phyloP scores from a whole-genome alignment of 2,329 filamentous ascomycete species.

The Penicillium sp. region DNA sequence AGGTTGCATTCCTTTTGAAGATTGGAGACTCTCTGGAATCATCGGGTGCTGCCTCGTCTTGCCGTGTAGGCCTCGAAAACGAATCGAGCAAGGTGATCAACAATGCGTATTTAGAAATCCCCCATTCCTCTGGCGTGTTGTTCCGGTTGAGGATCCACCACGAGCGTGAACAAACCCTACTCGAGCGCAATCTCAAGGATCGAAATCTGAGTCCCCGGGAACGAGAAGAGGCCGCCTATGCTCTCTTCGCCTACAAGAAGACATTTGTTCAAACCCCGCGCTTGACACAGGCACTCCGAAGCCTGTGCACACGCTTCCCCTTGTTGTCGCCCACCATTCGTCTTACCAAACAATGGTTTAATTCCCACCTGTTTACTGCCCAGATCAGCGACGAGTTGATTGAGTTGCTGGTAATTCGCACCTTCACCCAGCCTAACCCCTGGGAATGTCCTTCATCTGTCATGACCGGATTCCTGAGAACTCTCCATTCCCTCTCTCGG shows the following conservation, averaged over 20 bases:
- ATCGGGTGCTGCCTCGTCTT: constrained; percentile 56
- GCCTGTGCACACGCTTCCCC: constrained; percentile 75
- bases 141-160: constrained; percentile 88
- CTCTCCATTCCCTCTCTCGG: constrained; percentile 72
- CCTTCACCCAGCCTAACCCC: constrained; percentile 78
- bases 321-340: constrained; percentile 79
- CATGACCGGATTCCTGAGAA: constrained; percentile 76
- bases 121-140: constrained; percentile 66
- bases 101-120: constrained; percentile 76
- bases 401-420: constrained; percentile 74
- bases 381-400: constrained; percentile 79
- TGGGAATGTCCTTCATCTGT: constrained; percentile 75
- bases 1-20: constrained; percentile 78
- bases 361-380: constrained; percentile 71
- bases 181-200: constrained; percentile 76
- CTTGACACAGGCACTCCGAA: constrained; percentile 77
- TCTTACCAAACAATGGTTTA: constrained; percentile 86
- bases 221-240: constrained; percentile 67
- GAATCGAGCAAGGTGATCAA: constrained; percentile 67
- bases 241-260: constrained; percentile 69
- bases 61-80: constrained; percentile 79
- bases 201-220: constrained; percentile 63
- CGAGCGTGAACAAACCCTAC: constrained; percentile 77
- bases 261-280: constrained; percentile 70
- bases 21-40: constrained; percentile 70